Base-by-base conservation (phyloP, 805 yeast species). In the Cyberlindnera nakhonratchasimensis region DNA sequence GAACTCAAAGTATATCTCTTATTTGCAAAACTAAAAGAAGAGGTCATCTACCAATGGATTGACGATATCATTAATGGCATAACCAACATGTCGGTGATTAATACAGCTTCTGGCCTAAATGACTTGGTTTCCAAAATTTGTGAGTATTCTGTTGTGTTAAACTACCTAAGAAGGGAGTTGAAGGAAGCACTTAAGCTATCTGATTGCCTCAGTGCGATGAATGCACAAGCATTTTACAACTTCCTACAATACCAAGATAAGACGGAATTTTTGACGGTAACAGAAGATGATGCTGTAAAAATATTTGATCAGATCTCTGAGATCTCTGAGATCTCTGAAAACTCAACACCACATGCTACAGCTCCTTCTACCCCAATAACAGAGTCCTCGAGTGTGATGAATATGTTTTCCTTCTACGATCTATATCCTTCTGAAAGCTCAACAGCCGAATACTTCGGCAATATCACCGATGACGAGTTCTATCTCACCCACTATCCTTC, bases 401-500 rank as follows among this genome's bases (percentile, higher is more conserved):
- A 29, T 9, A 5, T 17, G 20, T 17, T 22, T 11, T 30, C 33
- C 19, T 30, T 7, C 22, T 30, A 16, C 16, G 30, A 28, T 11
- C 4, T 28, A 18, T 16, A 28, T n/a, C n/a, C 20, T 29, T n/a
- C 17, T 17, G 33, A 18, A 4, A 5, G 4, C 22, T 30, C 12
- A 13, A 30, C 33, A n/a, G 12, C 12, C 19, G 33, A 18, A 21
- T 17, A 18, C 33, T 30, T 30, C 14, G 19, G 22, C 19, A 22
- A 30, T 22, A 30, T 30, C 22, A 30, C 33, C 9, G 33, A 30
- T n/a, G 33, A 30, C 19, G 33, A 30, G 22, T 30, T 30, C 13
- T 21, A 12, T 13, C 18, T 18, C 4, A 19, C 7, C 6, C 33
- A 30, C 22, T 30, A 7, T 19, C 22, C 33, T 6, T 11, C 22